phyloP scores from a whole-genome alignment of 345 rosid species.

The Rhizophora apiculata region DNA sequence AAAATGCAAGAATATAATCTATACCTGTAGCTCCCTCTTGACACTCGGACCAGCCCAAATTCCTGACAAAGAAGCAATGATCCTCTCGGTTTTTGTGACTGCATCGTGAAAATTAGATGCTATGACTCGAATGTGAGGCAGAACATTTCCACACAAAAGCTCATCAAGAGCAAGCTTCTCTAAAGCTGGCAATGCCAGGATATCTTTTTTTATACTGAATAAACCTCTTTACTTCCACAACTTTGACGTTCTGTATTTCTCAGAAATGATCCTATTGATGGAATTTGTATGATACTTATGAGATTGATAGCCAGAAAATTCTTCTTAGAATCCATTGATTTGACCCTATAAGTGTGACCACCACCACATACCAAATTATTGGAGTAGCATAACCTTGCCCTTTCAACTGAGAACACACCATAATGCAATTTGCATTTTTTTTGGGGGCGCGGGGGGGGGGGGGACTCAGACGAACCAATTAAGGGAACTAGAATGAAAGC shows the following conservation, averaged over 20 bases:
- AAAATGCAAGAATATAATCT: not conserved
- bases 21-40: conserved; percentile 57
- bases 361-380: too few relatives aligned
- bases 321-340: too few relatives aligned
- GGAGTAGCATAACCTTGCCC: too few relatives aligned
- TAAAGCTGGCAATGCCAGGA: conserved; percentile 67
- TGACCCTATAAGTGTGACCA: too few relatives aligned
- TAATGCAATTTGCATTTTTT: too few relatives aligned
- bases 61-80: conserved; percentile 68
- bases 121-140: conserved; percentile 81
- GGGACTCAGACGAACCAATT: not conserved
- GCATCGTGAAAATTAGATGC: conserved; percentile 77
- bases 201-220: conserved; percentile 30
- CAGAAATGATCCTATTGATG: too few relatives aligned
- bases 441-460: too few relatives aligned
- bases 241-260: too few relatives aligned
- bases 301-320: too few relatives aligned
- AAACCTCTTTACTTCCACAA: too few relatives aligned
- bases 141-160: conserved; percentile 68
- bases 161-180: conserved; percentile 84
- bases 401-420: too few relatives aligned
- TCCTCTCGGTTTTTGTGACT: conserved; percentile 70
- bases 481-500: not conserved
- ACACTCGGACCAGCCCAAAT: conserved; percentile 72
- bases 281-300: too few relatives aligned